These are phyloP conservation scores for Leccinum uliginosum DNA, from an alignment of 768 basidiomycete species.

Conservation along the genomic window DNA sequence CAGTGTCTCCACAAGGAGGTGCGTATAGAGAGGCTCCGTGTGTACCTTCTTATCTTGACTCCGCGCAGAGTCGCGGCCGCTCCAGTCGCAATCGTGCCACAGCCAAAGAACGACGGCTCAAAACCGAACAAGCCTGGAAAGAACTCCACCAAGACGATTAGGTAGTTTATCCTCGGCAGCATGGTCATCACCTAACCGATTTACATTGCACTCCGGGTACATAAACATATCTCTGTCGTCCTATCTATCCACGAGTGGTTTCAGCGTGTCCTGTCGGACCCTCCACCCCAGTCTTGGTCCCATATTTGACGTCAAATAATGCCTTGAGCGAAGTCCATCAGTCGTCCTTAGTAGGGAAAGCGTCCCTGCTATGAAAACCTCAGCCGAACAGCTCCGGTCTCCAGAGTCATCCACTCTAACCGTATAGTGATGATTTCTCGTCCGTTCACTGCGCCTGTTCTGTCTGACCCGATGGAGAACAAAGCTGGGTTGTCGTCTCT, in stretches of 20 bases:
- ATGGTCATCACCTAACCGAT: neutral
- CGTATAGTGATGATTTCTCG: neutral
- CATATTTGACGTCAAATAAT: conserved; percentile 2
- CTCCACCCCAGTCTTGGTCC: neutral
- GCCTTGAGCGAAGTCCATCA: neutral
- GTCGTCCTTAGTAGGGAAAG: neutral
- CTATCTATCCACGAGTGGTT: neutral
- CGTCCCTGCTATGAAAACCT: neutral
- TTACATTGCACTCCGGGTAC: neutral
- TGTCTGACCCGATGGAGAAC: conserved; percentile 28
- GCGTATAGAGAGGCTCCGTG: conserved; percentile 10
- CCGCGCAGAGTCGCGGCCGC: conserved; percentile 54
- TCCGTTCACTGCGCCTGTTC: neutral
- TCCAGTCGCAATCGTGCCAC: conserved; percentile 54
- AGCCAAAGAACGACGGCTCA: conserved; percentile 53
- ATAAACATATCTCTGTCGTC: neutral
- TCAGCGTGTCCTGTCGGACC: conserved; percentile 3
- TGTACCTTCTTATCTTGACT: neutral
- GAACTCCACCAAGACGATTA: conserved; percentile 53
- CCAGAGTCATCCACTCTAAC: neutral
- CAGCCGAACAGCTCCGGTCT: neutral
- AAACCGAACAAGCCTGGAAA: conserved; percentile 55
- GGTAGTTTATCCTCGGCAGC: neutral
- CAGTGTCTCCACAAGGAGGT: conserved; percentile 72
- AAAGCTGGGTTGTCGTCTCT: conserved; percentile 30